Evolutionary conservation across 768 basidiomycete genomes (phyloP).

Genomic region (Trametes punicea): DNA sequence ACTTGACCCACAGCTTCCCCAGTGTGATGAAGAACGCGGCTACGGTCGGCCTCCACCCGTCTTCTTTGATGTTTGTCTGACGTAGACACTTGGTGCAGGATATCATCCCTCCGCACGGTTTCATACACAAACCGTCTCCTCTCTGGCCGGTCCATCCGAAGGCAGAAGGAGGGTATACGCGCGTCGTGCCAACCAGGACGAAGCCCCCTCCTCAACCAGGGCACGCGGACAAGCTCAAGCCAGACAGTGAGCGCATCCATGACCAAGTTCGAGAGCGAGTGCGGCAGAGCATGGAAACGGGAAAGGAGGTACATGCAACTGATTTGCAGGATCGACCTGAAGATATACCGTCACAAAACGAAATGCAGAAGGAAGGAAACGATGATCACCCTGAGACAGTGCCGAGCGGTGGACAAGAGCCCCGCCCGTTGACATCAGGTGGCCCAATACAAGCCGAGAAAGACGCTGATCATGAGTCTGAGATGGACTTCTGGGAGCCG

Average conservation of each 20-base stretch:
- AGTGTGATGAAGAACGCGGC: constrained; percentile 64
- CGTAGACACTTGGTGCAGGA: constrained; percentile 44
- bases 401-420: too few relatives aligned
- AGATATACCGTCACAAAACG: constrained; percentile 17
- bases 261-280: constrained; percentile 18
- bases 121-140: constrained; percentile 56
- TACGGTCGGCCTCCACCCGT: constrained; percentile 42
- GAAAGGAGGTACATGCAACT: constrained; percentile 15
- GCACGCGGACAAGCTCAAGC: constrained; percentile 45
- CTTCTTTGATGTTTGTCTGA: neutral
- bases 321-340: constrained; percentile 21
- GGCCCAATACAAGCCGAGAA: too few relatives aligned
- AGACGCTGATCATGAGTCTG: too few relatives aligned
- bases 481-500: constrained; percentile 43
- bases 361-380: constrained; percentile 10
- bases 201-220: constrained; percentile 48
- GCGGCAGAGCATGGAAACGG: constrained; percentile 22
- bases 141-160: constrained; percentile 52
- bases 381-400: neutral
- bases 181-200: constrained; percentile 36
- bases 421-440: too few relatives aligned
- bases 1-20: constrained; percentile 83
- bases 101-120: constrained; percentile 62
- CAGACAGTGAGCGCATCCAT: constrained; percentile 28
- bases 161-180: constrained; percentile 27